These are phyloP conservation scores for Aspergillus saccharolyticus DNA, from an alignment of 495 filamentous ascomycete species.

Conservation along the genomic window DNA sequence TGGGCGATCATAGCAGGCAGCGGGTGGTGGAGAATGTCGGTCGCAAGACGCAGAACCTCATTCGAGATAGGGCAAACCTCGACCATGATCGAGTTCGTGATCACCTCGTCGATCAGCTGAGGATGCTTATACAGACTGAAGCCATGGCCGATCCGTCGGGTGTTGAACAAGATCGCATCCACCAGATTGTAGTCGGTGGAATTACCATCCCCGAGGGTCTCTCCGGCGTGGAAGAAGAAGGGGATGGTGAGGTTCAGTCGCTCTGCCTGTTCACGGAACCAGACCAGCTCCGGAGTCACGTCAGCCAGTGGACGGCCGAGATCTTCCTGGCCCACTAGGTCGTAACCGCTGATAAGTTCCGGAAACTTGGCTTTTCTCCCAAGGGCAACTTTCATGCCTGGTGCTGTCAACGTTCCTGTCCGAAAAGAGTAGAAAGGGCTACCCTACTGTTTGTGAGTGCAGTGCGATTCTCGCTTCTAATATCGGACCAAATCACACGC, in stretches of 20 bases:
- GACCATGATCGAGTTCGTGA: conserved; percentile 15
- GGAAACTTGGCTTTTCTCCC: conserved; percentile 15
- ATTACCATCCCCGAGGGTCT: conserved; percentile 21
- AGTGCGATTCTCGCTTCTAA: conserved; percentile 5
- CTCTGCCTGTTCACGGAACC: conserved; percentile 18
- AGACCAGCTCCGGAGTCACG: conserved; percentile 17
- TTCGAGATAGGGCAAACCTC: conserved; percentile 24
- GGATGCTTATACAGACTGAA: conserved; percentile 24
- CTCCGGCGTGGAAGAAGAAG: conserved; percentile 23
- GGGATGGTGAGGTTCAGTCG: conserved; percentile 15
- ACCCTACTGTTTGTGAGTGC: conserved; percentile 5
- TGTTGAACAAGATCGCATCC: conserved; percentile 18
- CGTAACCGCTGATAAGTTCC: conserved; percentile 19
- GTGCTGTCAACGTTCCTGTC: background rate
- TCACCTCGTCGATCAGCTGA: conserved; percentile 13
- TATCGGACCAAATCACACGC: conserved; percentile 17
- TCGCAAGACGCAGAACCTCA: conserved; percentile 19
- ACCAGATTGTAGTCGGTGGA: conserved; percentile 21
- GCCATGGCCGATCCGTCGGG: conserved; percentile 22
- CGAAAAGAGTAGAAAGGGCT: background rate
- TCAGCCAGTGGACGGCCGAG: conserved; percentile 17
- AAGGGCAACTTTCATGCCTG: conserved; percentile 16
- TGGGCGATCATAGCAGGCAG: conserved; percentile 21
- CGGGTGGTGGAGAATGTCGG: conserved; percentile 17
- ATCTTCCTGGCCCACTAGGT: conserved; percentile 21